phyloP scores from a whole-genome alignment of 192 early-diverging fungal genomes.

The Mortierella claussenii region DNA sequence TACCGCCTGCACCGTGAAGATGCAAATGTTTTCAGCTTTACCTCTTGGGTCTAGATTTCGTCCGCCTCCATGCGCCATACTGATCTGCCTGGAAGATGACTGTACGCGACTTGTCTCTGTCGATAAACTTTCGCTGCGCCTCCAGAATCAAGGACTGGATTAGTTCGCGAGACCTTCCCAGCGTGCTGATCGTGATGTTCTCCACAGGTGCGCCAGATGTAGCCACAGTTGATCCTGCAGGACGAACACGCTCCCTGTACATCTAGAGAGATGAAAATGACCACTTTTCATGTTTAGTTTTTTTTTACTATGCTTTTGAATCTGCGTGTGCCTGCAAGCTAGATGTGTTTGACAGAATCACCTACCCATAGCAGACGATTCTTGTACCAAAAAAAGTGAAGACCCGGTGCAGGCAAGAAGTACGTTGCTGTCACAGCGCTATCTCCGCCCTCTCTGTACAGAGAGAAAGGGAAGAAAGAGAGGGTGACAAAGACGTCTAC shows the following conservation, averaged over 20 bases:
- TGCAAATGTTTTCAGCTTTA: slow-evolving; percentile 5
- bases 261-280: slow-evolving; percentile 5
- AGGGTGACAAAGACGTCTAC: too few species aligned
- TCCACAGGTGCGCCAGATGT: slow-evolving; percentile 48
- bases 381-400: slow-evolving; percentile 67
- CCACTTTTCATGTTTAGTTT: background rate
- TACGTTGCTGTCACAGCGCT: slow-evolving; percentile 52
- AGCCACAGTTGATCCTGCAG: slow-evolving; percentile 31
- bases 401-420: slow-evolving; percentile 71
- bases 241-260: slow-evolving; percentile 53
- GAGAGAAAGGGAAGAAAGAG: too few species aligned
- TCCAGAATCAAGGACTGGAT: slow-evolving; percentile 65
- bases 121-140: slow-evolving; percentile 64
- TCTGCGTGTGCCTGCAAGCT: too few species aligned
- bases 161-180: slow-evolving; percentile 60
- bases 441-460: slow-evolving; percentile 31
- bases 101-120: slow-evolving; percentile 67
- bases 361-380: slow-evolving; percentile 61
- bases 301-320: too few species aligned
- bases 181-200: slow-evolving; percentile 64
- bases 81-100: slow-evolving; percentile 75
- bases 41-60: slow-evolving; percentile 51
- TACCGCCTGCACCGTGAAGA: too few species aligned
- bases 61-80: slow-evolving; percentile 70
- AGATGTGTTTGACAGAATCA: too few species aligned